These are phyloP conservation scores for Alternaria gaisen DNA, from an alignment of 2,329 filamentous ascomycete species.

Conservation along the genomic window DNA sequence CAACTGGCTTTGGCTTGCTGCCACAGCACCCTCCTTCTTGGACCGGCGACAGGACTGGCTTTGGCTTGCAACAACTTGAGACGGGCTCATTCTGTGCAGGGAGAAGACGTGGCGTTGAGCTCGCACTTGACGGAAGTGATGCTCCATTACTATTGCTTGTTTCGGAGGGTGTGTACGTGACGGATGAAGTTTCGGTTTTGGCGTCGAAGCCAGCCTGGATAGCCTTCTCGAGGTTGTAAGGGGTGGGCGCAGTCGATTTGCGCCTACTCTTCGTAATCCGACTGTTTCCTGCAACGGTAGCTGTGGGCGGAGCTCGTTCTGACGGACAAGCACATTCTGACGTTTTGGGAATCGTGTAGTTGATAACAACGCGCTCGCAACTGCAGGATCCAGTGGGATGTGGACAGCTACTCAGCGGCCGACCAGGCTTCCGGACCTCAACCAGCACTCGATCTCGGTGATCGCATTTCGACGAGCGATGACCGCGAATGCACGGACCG, in stretches of 20 bases:
- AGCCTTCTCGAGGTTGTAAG: constrained; percentile 45
- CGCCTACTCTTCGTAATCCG: constrained; percentile 47
- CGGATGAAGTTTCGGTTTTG: constrained; percentile 45
- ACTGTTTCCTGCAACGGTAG: constrained; percentile 33
- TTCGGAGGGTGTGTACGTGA: constrained; percentile 45
- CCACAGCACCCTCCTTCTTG: constrained; percentile 42
- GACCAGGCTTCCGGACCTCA: constrained; percentile 75
- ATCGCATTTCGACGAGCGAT: constrained; percentile 78
- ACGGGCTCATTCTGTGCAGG: constrained; percentile 37
- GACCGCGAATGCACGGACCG: constrained; percentile 77
- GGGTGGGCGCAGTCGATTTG: constrained; percentile 41
- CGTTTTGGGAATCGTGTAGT: constrained; percentile 54
- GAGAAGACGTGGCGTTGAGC: constrained; percentile 48
- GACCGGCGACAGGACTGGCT: constrained; percentile 25
- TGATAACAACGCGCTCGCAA: constrained; percentile 68
- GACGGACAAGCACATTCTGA: constrained; percentile 52
- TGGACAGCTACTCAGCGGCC: constrained; percentile 74
- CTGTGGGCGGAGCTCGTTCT: constrained; percentile 35
- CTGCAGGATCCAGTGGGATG: constrained; percentile 70
- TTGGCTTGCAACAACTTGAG: constrained; percentile 47
- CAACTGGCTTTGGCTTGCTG: constrained; percentile 32
- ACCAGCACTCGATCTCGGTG: constrained; percentile 75
- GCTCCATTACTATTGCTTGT: constrained; percentile 44
- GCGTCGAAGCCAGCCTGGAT: constrained; percentile 44
- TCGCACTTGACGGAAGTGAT: constrained; percentile 48